Percentiles rank a stretch among this genome's conserved stretches.
These are phyloP conservation scores for Phytophthora pistaciae DNA, from an alignment of 352 stramenopile genomes.

Conservation along the genomic window DNA sequence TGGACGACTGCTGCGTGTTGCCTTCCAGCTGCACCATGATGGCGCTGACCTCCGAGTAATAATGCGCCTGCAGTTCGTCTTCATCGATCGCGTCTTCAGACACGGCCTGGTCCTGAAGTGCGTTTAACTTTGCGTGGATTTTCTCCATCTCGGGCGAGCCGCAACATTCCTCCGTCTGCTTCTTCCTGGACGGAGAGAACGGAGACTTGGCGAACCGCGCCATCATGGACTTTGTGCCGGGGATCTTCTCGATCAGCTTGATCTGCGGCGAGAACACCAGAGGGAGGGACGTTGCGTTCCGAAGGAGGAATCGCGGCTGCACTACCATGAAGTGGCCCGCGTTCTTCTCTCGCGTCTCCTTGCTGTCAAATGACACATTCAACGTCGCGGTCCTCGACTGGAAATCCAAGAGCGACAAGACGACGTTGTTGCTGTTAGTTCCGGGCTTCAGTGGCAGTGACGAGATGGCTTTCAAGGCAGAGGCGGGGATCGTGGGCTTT, in stretches of 20 bases:
- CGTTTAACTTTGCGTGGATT: constrained; percentile 81
- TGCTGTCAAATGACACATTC: constrained; percentile 67
- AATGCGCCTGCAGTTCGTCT: constrained; percentile 63
- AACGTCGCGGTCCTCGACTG: constrained; percentile 65
- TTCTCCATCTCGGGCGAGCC: constrained; percentile 69
- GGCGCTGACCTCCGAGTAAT: constrained; percentile 74
- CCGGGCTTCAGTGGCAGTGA: constrained; percentile 14
- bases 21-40: constrained; percentile 77
- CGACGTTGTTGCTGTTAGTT: constrained; percentile 40
- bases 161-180: constrained; percentile 56
- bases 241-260: constrained; percentile 61
- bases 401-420: constrained; percentile 70
- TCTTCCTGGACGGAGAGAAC: constrained; percentile 52
- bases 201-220: constrained; percentile 51
- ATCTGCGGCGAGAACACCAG: constrained; percentile 64
- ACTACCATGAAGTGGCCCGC: constrained; percentile 68
- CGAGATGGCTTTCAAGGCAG: constrained; percentile 22
- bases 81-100: constrained; percentile 46
- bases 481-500: constrained; percentile 5
- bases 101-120: constrained; percentile 42
- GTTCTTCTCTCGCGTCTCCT: constrained; percentile 50
- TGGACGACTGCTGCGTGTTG: constrained; percentile 59
- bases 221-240: constrained; percentile 69
- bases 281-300: constrained; percentile 63
- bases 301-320: constrained; percentile 70